phyloP scores from a whole-genome alignment of 495 filamentous ascomycete genomes.

The Endocarpon pusillum region DNA sequence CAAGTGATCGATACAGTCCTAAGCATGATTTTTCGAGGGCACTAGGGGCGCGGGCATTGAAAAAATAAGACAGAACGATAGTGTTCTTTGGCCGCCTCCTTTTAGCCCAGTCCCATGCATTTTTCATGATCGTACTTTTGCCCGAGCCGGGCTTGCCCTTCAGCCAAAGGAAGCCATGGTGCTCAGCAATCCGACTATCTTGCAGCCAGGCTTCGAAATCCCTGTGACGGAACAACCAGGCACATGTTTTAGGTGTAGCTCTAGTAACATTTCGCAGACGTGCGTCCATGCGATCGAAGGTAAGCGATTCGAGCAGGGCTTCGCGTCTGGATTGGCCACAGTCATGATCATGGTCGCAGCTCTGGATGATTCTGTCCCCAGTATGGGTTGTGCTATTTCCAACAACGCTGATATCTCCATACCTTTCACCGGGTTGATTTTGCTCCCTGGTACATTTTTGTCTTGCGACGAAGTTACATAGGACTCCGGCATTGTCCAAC shows the following conservation, averaged over 20 bases:
- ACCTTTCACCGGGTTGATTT: no score
- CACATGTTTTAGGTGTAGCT: constrained; percentile 16
- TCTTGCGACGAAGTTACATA: no score
- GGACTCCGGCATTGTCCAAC: no score
- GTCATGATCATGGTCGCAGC: no score
- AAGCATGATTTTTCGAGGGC: constrained; percentile 15
- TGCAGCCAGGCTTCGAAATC: constrained; percentile 18
- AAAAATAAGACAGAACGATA: constrained; percentile 21
- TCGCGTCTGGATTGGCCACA: background rate
- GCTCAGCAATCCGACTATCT: constrained; percentile 8
- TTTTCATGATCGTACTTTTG: constrained; percentile 12
- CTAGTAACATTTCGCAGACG: constrained; percentile 9
- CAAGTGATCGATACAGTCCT: constrained; percentile 18
- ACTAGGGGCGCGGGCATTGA: constrained; percentile 19
- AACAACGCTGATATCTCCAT: no score
- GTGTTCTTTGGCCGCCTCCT: background rate
- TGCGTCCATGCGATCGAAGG: constrained; percentile 10
- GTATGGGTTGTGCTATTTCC: no score
- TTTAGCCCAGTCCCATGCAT: background rate
- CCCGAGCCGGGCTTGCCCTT: constrained; percentile 12
- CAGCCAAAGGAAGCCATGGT: constrained; percentile 11
- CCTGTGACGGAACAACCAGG: constrained; percentile 18
- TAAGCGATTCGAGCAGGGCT: background rate
- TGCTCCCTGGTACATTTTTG: no score
- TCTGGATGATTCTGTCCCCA: no score